phyloP scores from a whole-genome alignment of 208 protist species.

The Wallacemonas collosoma region DNA sequence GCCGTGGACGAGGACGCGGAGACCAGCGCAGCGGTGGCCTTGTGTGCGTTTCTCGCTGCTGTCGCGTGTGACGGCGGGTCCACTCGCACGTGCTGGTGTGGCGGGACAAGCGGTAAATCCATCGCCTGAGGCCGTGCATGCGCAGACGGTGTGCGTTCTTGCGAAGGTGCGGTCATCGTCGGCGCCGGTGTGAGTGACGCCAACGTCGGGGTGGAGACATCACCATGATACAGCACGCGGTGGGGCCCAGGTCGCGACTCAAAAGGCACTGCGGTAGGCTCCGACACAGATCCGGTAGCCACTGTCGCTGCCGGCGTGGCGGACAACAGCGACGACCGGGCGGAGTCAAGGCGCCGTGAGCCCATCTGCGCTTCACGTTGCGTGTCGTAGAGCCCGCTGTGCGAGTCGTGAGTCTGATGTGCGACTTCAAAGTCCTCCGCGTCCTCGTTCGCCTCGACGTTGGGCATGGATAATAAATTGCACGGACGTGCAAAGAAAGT shows the following conservation, averaged over 20 bases:
- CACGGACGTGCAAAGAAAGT: conserved; percentile 4
- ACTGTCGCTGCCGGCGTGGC: too few relatives aligned
- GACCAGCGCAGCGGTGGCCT: too few relatives aligned
- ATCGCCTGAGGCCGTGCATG: neutral
- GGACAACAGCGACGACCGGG: too few relatives aligned
- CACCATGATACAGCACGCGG: conserved; percentile 16
- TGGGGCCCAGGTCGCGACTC: neutral
- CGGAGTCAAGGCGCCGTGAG: too few relatives aligned
- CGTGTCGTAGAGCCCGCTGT: too few relatives aligned
- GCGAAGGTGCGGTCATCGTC: neutral
- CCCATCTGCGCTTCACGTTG: too few relatives aligned
- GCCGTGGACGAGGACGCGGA: too few relatives aligned
- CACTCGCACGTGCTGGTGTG: neutral
- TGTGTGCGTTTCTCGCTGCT: neutral
- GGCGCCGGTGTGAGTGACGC: neutral
- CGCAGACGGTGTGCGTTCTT: neutral
- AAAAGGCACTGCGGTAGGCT: neutral
- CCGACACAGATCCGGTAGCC: neutral
- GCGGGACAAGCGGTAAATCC: neutral
- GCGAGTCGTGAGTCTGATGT: too few relatives aligned
- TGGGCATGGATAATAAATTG: neutral
- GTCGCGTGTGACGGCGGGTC: neutral
- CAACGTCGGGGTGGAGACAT: conserved; percentile 1
- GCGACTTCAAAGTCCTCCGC: neutral
- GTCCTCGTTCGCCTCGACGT: neutral